Percentiles rank a stretch among this genome's conserved stretches.
Conservation (phyloP, 352 stramenopile genomes). For the Pythium volutum region DNA sequence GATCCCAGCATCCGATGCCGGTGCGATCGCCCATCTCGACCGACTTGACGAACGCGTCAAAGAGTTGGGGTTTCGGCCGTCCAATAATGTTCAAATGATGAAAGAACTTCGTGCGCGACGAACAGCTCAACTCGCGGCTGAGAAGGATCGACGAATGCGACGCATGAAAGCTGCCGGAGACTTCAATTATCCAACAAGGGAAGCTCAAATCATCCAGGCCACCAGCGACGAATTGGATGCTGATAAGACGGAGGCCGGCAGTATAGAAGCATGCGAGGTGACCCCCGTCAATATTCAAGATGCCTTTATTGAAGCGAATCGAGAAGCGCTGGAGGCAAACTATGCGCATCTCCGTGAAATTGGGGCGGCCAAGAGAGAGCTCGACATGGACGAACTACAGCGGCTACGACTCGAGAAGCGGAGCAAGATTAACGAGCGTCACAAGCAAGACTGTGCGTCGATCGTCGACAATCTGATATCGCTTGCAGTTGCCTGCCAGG, state of each 20-base stretch:
- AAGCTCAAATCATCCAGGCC: neutral
- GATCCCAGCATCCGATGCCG: constrained; percentile 38
- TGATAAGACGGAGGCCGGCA: neutral
- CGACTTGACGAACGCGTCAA: constrained; percentile 46
- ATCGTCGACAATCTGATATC: constrained; percentile 13
- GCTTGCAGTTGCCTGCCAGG: neutral
- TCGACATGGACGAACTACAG: constrained; percentile 31
- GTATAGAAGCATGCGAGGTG: constrained; percentile 1
- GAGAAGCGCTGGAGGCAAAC: constrained; percentile 43
- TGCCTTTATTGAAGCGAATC: constrained; percentile 41
- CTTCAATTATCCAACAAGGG: constrained; percentile 25
- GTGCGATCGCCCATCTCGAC: constrained; percentile 37
- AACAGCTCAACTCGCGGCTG: constrained; percentile 58
- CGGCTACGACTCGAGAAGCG: constrained; percentile 27
- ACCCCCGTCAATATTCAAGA: constrained; percentile 22
- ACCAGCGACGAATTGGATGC: neutral
- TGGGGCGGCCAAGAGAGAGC: constrained; percentile 34
- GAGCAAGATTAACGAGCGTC: constrained; percentile 18
- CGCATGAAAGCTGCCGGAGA: constrained; percentile 42
- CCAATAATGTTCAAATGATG: constrained; percentile 84
- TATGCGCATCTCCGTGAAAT: constrained; percentile 38
- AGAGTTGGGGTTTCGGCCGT: constrained; percentile 59
- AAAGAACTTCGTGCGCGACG: constrained; percentile 69
- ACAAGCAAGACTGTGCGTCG: constrained; percentile 1
- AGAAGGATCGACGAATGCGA: constrained; percentile 60